Conservation (phyloP, 768 basidiomycete species). For the Rubroboletus pulcherrimus region DNA sequence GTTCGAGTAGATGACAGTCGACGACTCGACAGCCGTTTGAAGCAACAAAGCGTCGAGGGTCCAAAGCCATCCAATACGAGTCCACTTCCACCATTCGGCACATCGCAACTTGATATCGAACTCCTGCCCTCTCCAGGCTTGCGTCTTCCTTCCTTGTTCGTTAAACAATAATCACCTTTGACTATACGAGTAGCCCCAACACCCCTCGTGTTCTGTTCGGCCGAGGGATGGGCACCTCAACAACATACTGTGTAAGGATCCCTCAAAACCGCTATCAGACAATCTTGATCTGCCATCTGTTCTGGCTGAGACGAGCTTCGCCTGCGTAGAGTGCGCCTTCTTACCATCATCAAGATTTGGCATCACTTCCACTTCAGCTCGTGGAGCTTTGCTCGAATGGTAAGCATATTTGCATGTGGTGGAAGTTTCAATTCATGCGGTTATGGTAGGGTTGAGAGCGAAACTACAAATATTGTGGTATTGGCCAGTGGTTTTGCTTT, state of each 20-base stretch:
- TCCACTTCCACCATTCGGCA: neutral
- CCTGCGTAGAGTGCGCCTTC: conserved; percentile 44
- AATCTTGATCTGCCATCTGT: conserved; percentile 11
- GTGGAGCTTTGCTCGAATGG: conserved; percentile 42
- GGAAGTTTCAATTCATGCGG: neutral
- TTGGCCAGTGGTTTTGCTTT: conserved; percentile 45
- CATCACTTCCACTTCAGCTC: conserved; percentile 17
- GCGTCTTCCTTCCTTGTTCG: conserved; percentile 31
- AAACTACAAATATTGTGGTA: conserved; percentile 41
- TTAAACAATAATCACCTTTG: conserved; percentile 34
- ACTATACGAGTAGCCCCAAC: conserved; percentile 49
- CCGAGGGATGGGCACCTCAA: conserved; percentile 40
- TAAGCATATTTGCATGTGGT: conserved; percentile 17
- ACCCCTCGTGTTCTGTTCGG: conserved; percentile 51
- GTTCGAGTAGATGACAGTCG: neutral
- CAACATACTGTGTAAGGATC: conserved; percentile 37
- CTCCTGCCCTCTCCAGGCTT: neutral
- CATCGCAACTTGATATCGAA: neutral
- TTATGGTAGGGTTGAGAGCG: conserved; percentile 37
- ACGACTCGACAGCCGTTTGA: neutral
- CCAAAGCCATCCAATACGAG: neutral
- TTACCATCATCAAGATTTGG: conserved; percentile 17
- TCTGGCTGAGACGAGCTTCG: conserved; percentile 48
- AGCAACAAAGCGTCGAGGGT: neutral
- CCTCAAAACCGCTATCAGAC: neutral